Evolutionary conservation across 129 eudicot species (phyloP).

Genomic region (Flaveria linearis): DNA sequence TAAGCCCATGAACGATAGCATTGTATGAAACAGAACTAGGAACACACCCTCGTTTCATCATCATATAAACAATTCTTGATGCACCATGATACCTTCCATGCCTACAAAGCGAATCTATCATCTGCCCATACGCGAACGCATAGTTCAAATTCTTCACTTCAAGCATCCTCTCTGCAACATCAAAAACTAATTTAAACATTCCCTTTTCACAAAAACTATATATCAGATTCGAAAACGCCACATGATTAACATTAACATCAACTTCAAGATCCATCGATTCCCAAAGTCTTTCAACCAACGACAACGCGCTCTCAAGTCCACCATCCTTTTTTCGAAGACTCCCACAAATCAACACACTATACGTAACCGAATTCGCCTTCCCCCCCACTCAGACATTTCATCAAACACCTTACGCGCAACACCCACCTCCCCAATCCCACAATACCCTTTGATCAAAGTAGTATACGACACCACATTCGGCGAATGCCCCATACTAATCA

Average conservation of each 20-base stretch:
- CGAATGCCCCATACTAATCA: conserved; percentile 60
- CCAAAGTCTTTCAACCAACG: conserved; percentile 60
- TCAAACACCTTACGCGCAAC: conserved; percentile 67
- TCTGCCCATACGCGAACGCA: conserved; percentile 71
- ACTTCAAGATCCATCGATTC: conserved; percentile 40
- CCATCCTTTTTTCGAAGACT: conserved; percentile 40
- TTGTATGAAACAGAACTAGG: conserved; percentile 73
- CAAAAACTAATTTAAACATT: conserved; percentile 54
- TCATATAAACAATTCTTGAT: conserved; percentile 76
- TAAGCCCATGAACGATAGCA: conserved; percentile 73
- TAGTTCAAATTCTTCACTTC: conserved; percentile 54
- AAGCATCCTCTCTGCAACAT: conserved; percentile 67
- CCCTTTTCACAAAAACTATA: conserved; percentile 66
- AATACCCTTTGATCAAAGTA: conserved; percentile 71
- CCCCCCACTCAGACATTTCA: conserved; percentile 68
- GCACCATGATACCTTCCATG: conserved; percentile 79
- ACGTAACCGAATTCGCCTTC: conserved; percentile 57
- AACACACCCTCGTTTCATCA: conserved; percentile 58
- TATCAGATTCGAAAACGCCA: conserved; percentile 72
- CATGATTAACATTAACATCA: conserved; percentile 51
- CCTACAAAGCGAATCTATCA: conserved; percentile 79
- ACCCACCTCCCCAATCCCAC: conserved; percentile 49
- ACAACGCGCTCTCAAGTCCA: conserved; percentile 32
- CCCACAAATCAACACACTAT: conserved; percentile 64
- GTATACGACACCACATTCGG: conserved; percentile 73